Percentiles rank a stretch among this genome's conserved stretches.
Conservation (phyloP, 2,329 filamentous ascomycete genomes). For the Furcasterigmium sp. region DNA sequence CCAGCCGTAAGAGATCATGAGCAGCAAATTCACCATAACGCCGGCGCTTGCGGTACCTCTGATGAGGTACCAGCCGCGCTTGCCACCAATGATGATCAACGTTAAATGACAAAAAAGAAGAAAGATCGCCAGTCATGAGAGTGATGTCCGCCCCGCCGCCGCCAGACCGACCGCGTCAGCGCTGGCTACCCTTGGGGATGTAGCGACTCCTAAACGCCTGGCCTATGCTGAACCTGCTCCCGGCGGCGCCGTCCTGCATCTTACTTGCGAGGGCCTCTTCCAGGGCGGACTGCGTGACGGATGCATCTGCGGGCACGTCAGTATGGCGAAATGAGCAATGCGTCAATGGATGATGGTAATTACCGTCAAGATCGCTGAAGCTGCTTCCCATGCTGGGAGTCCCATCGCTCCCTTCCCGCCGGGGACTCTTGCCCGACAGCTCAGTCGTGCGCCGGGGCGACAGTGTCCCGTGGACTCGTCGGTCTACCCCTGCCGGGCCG, state of each 20-base stretch:
- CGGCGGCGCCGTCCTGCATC: constrained; percentile 56
- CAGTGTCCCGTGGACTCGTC: constrained; percentile 36
- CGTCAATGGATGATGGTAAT: not conserved
- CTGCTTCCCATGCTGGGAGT: constrained; percentile 80
- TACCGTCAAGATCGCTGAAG: constrained; percentile 79
- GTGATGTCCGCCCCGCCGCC: not conserved
- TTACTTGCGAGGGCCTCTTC: constrained; percentile 73
- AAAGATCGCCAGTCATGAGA: too few relatives aligned
- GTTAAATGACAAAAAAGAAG: too few relatives aligned
- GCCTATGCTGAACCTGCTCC: constrained; percentile 64
- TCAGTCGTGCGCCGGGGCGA: constrained; percentile 57
- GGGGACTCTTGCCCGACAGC: constrained; percentile 49
- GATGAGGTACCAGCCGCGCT: too few relatives aligned
- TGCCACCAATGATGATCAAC: too few relatives aligned
- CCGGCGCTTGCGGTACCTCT: too few relatives aligned
- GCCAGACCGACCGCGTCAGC: not conserved
- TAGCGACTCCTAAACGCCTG: constrained; percentile 62
- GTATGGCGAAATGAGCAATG: constrained; percentile 6
- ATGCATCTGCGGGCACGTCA: constrained; percentile 52
- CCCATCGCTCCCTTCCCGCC: constrained; percentile 62
- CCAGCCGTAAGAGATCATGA: too few relatives aligned
- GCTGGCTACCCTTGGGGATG: constrained; percentile 25
- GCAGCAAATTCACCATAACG: too few relatives aligned
- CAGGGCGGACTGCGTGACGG: constrained; percentile 73
- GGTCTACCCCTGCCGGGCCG: constrained; percentile 23